Conservation (phyloP, 2,329 filamentous ascomycete genomes). For the Decorospora gaudefroyi region DNA sequence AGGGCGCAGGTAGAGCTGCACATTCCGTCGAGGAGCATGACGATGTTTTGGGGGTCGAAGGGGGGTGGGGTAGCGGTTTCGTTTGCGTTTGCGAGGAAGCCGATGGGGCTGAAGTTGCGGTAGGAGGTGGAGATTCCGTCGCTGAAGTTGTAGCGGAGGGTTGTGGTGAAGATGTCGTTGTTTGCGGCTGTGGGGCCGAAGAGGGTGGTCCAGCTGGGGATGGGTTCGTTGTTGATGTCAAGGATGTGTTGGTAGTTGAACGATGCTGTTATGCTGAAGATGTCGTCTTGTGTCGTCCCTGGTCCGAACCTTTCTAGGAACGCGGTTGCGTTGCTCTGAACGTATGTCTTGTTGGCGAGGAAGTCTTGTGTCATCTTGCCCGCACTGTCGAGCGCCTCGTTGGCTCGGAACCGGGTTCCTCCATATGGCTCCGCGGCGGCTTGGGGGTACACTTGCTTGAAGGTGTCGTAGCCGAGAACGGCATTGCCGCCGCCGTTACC, state of each 20-base stretch:
- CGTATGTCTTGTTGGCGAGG: conserved; percentile 34
- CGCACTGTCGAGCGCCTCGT: conserved; percentile 46
- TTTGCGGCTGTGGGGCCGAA: conserved; percentile 44
- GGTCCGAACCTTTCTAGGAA: conserved; percentile 35
- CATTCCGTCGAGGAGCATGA: conserved; percentile 53
- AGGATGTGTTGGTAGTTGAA: conserved; percentile 45
- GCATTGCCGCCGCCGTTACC: conserved; percentile 63
- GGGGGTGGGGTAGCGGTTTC: conserved; percentile 41
- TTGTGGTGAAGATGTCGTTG: conserved; percentile 44
- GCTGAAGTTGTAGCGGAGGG: conserved; percentile 47
- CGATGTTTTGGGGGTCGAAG: conserved; percentile 48
- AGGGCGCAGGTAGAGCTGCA: conserved; percentile 55
- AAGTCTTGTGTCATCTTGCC: conserved; percentile 43
- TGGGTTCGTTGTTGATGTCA: conserved; percentile 35
- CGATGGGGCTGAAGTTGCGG: conserved; percentile 37
- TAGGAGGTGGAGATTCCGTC: conserved; percentile 39
- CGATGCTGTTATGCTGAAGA: conserved; percentile 30
- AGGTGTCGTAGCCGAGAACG: conserved; percentile 51
- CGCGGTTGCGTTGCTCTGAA: conserved; percentile 35
- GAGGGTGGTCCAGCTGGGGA: conserved; percentile 43
- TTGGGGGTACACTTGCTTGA: conserved; percentile 60
- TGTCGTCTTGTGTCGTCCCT: conserved; percentile 24
- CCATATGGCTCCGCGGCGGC: conserved; percentile 50
- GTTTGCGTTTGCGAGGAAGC: conserved; percentile 37
- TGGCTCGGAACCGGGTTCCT: conserved; percentile 54